Conservation (phyloP, 2,329 filamentous ascomycete genomes). For the Alternaria alternata region DNA sequence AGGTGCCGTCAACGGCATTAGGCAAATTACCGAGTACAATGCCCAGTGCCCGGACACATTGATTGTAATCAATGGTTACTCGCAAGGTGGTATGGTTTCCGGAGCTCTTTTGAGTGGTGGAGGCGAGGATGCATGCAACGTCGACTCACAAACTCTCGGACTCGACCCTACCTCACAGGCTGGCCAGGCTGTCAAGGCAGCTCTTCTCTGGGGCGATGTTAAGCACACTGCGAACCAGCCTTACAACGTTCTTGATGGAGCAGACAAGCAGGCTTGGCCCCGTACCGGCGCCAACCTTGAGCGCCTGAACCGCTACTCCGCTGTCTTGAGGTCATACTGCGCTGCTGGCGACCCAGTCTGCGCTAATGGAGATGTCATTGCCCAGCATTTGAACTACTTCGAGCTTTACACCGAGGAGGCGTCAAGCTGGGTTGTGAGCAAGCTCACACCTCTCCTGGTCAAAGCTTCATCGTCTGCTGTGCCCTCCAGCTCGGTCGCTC, state of each 20-base stretch:
- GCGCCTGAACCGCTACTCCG: conserved; percentile 6
- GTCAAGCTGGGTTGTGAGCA: conserved; percentile 10
- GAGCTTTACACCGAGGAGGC: conserved; percentile 13
- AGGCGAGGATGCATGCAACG: conserved; percentile 11
- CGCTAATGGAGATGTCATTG: neutral
- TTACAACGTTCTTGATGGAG: conserved; percentile 18
- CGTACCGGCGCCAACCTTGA: conserved; percentile 13
- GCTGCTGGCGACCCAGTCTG: conserved; percentile 12
- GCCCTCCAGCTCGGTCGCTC: conserved; percentile 3
- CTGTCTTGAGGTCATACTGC: conserved; percentile 15
- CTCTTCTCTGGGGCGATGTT: conserved; percentile 12
- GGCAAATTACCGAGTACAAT: conserved; percentile 18
- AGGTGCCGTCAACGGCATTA: conserved; percentile 12
- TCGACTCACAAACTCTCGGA: conserved; percentile 6
- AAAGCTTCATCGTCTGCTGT: conserved; percentile 6
- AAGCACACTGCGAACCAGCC: conserved; percentile 14
- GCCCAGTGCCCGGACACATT: conserved; percentile 9
- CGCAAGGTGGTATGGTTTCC: conserved; percentile 13
- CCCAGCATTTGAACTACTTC: conserved; percentile 16
- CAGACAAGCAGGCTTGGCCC: conserved; percentile 12
- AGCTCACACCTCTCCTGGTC: conserved; percentile 10
- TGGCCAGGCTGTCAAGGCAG: conserved; percentile 14
- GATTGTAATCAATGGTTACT: conserved; percentile 14
- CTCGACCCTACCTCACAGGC: conserved; percentile 6
- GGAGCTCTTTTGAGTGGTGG: conserved; percentile 12